A percentile compares a stretch with the other conserved stretches of the same genome.
These are phyloP conservation scores for Theileria parva DNA, from an alignment of 169 alveolate species.

Conservation along the genomic window DNA sequence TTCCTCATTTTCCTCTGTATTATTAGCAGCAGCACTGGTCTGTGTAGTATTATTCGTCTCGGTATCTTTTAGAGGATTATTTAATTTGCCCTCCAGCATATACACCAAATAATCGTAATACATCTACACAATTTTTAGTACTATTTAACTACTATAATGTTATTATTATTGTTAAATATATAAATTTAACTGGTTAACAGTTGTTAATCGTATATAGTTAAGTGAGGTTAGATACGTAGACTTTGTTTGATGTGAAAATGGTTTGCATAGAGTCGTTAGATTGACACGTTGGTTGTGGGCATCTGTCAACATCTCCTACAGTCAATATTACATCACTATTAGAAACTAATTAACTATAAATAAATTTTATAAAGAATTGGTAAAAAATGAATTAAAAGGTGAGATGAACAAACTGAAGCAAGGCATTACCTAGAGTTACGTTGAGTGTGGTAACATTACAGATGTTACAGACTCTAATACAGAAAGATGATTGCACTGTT, in stretches of 20 bases:
- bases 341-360: background rate
- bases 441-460: conserved; percentile 62
- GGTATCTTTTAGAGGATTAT: conserved; percentile 20
- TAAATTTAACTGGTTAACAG: no score
- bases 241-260: conserved; percentile 53
- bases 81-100: conserved; percentile 63
- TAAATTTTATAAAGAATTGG: background rate
- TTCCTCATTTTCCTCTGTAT: background rate
- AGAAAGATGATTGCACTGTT: conserved; percentile 49
- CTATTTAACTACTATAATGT: no score
- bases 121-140: conserved; percentile 11
- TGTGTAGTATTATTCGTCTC: background rate
- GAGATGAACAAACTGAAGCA: background rate
- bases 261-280: conserved; percentile 62
- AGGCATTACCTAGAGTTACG: conserved; percentile 30
- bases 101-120: conserved; percentile 65
- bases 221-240: conserved; percentile 20
- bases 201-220: background rate
- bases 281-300: conserved; percentile 73
- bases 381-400: background rate
- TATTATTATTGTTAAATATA: no score
- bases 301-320: conserved; percentile 39
- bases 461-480: conserved; percentile 59
- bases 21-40: background rate
- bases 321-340: background rate